Conservation (phyloP, 2,329 filamentous ascomycete genomes). For the Fusarium chaquense region DNA sequence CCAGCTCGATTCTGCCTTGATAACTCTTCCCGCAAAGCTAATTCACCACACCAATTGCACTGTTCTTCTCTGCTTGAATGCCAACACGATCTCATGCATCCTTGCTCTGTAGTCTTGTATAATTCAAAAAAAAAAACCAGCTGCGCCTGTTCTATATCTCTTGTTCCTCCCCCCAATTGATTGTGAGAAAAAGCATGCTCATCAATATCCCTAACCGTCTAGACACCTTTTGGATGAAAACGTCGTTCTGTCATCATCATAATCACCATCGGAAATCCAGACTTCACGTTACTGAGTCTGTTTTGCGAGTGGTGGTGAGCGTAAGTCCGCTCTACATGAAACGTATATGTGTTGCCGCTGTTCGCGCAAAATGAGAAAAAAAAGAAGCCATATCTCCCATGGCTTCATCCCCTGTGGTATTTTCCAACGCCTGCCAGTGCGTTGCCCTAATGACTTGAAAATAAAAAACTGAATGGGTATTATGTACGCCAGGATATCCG, state of each 20-base stretch:
- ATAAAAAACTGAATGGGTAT: conserved; percentile 51
- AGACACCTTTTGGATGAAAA: conserved; percentile 38
- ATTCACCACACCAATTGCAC: conserved; percentile 13
- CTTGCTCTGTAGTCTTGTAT: conserved; percentile 28
- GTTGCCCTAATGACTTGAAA: conserved; percentile 41
- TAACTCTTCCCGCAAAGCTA: conserved; percentile 21
- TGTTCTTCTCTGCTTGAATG: conserved; percentile 22
- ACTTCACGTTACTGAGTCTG: conserved; percentile 7
- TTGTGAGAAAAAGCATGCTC: conserved; percentile 28
- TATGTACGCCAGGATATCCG: conserved; percentile 47
- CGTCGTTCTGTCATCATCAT: conserved; percentile 45
- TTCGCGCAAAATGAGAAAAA: conserved; percentile 42
- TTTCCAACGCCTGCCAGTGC: conserved; percentile 47
- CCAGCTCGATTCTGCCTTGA: conserved; percentile 25
- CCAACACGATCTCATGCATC: conserved; percentile 19
- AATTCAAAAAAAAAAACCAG: conserved; percentile 40
- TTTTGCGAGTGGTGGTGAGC: conserved; percentile 31
- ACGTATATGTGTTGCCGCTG: conserved; percentile 46
- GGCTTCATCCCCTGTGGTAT: conserved; percentile 39
- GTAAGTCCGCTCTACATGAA: conserved; percentile 40
- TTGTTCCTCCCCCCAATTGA: conserved; percentile 22
- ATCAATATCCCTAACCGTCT: conserved; percentile 32
- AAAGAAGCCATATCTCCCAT: conserved; percentile 37
- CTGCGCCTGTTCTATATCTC: conserved; percentile 32
- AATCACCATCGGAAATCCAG: conserved; percentile 29